Percentiles rank a stretch among this genome's conserved stretches.
These are phyloP conservation scores for Massariosphaeria phaeospora DNA, from an alignment of 495 filamentous ascomycete species.

Conservation along the genomic window DNA sequence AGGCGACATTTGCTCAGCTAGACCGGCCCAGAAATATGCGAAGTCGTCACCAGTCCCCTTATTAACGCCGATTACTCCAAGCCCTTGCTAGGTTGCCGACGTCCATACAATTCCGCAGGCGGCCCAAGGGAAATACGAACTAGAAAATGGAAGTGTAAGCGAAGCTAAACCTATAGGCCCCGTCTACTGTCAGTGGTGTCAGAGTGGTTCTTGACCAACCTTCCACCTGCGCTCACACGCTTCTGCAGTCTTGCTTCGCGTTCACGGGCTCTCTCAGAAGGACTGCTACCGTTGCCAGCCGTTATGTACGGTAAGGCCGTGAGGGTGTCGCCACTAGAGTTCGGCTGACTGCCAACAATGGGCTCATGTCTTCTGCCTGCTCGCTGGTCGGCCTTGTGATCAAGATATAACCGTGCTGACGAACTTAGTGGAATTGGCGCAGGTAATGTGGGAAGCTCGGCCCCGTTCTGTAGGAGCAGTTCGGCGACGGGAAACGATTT, in stretches of 20 bases:
- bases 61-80: conserved; percentile 11
- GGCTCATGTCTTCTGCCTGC: conserved; percentile 24
- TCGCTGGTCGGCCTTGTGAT: conserved; percentile 59
- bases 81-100: conserved; percentile 11
- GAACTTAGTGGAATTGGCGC: conserved; percentile 72
- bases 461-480: conserved; percentile 88
- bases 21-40: not conserved
- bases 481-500: conserved; percentile 82
- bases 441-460: conserved; percentile 68
- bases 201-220: conserved; percentile 28
- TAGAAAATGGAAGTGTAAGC: conserved; percentile 17
- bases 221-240: conserved; percentile 33
- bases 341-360: conserved; percentile 2
- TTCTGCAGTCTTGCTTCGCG: conserved; percentile 34
- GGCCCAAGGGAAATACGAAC: conserved; percentile 24
- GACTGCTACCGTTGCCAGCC: conserved; percentile 35
- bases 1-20: conserved; percentile 1
- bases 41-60: not conserved
- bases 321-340: conserved; percentile 27
- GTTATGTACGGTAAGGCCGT: conserved; percentile 34
- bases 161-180: conserved; percentile 14
- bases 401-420: conserved; percentile 75
- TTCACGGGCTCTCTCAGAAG: conserved; percentile 31
- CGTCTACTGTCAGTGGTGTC: conserved; percentile 25
- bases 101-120: conserved; percentile 14